Conservation (phyloP, 1,139 yeast genomes). For the Nakaseomyces uthaithaninus region DNA sequence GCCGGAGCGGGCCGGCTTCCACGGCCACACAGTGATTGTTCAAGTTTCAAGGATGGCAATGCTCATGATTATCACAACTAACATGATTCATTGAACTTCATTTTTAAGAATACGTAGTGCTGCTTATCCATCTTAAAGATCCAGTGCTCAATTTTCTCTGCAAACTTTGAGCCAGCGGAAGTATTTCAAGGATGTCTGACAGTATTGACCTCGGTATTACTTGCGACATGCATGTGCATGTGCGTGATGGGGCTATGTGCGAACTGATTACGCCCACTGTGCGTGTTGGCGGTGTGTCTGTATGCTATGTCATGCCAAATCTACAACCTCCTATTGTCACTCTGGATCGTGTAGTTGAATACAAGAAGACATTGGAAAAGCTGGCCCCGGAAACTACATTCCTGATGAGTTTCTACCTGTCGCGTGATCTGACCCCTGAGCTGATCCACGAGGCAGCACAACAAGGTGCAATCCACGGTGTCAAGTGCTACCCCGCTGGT, state of each 20-base stretch:
- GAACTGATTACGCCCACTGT: slow-evolving; percentile 85
- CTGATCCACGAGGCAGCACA: slow-evolving; percentile 72
- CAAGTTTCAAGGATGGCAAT: no score
- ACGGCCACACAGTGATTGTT: no score
- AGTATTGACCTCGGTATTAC: slow-evolving; percentile 69
- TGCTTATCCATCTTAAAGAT: no score
- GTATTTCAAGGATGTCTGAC: slow-evolving; percentile 12
- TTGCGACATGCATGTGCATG: slow-evolving; percentile 94
- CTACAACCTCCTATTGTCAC: slow-evolving; percentile 86
- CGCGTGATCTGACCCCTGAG: slow-evolving; percentile 75
- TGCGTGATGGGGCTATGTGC: slow-evolving; percentile 91
- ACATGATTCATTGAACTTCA: no score
- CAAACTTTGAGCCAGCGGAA: no score
- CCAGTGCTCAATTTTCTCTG: no score
- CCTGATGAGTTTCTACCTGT: slow-evolving; percentile 81
- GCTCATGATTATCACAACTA: no score
- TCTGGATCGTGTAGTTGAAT: slow-evolving; percentile 62
- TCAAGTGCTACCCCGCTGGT: slow-evolving; percentile 97
- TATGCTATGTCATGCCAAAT: slow-evolving; percentile 95
- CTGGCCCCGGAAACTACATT: slow-evolving; percentile 79
- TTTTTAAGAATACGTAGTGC: no score
- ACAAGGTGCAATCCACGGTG: slow-evolving; percentile 64
- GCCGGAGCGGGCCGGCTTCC: no score
- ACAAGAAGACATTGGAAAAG: slow-evolving; percentile 55
- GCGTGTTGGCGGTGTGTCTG: slow-evolving; percentile 79